Evolutionary conservation across 345 rosid species (phyloP).

Genomic region (Orychophragmus violaceus): DNA sequence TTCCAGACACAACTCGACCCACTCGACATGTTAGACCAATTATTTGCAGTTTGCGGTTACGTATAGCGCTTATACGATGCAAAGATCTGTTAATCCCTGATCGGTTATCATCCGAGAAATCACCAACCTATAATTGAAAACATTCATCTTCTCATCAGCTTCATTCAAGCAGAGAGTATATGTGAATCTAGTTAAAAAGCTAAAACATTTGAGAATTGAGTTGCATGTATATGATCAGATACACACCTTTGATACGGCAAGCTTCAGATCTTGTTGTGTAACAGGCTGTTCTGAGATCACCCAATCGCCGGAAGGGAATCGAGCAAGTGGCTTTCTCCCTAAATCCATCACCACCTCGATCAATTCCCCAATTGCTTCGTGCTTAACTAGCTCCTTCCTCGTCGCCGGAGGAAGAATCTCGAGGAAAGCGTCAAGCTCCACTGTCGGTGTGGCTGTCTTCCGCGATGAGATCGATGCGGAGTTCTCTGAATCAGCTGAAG

Average conservation of each 20-base stretch:
- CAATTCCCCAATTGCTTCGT: conserved; percentile 50
- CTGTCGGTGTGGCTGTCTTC: too few species aligned
- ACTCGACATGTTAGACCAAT: conserved; percentile 96
- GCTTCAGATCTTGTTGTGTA: conserved; percentile 62
- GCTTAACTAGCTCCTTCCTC: conserved; percentile 52
- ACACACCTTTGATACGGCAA: conserved; percentile 80
- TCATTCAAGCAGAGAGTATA: too few species aligned
- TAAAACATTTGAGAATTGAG: too few species aligned
- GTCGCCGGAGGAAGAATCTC: conserved; percentile 65
- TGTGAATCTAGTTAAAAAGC: too few species aligned
- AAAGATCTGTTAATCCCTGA: conserved; percentile 85
- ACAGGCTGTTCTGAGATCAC: conserved; percentile 64
- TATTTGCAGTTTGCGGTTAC: conserved; percentile 80
- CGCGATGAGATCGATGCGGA: conserved; percentile 18
- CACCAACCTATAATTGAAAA: conserved; percentile 63
- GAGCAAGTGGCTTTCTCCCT: conserved; percentile 84
- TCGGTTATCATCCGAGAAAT: conserved; percentile 90
- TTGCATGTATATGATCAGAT: conserved; percentile 12
- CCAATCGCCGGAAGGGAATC: conserved; percentile 97
- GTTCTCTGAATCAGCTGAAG: conserved; percentile 31
- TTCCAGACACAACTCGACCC: conserved; percentile 85
- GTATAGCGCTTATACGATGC: conserved; percentile 93
- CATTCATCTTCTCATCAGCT: too few species aligned
- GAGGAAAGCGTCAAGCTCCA: conserved; percentile 69
- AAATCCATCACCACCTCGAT: too few species aligned